Evolutionary conservation across 1,284 basidiomycete species (phyloP), one percentile per base, ranked within the genome.

Genomic region (Phlebopus sp.): DNA sequence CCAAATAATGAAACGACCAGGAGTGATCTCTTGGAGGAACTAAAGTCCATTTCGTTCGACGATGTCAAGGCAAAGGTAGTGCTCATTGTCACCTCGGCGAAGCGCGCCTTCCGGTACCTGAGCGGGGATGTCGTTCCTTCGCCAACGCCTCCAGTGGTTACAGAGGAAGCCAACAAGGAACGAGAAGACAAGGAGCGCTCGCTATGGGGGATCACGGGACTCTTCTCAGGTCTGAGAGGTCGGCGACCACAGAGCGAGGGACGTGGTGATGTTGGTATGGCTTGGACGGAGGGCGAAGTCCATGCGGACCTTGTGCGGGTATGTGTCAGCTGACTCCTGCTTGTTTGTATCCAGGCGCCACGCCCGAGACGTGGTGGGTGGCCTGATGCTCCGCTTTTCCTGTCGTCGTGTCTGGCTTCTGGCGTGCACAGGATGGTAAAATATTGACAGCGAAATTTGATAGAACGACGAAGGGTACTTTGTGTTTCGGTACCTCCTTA

Each of bases 401-500:
- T 7, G 14, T 35, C 32, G 40, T 47, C 40, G 15, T 45, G 42
- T 42, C 37, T 43, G 14, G 31, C 10, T 4, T 41, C 44, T 45
- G 39, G 29, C 45, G 32, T 47, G 44, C 37, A 54, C 38, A 36
- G 23, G 38, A 23, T 23, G 25, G 44, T 46, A 29, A 30, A 39
- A 44, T 50, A 19, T 51, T 60, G 43, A 54, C 50, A 18, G 18
- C 31, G 38, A 52, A 41, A 50, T 42, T 50, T 46, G 46, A 30
- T 59, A 90, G 86, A 85, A 90, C 55, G 78, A 79, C 40, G 76
- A 83, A 47, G 89, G 87, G 5, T 82, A 85, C 60, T 91, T 88
- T 62, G 77, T 84, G 46, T 86, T 86, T 65, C 76, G 84, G 47
- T 90, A 90, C 62, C 72, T 91, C 39, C 71, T 90, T 37, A 75